A percentile compares a stretch with the other conserved stretches of the same genome.
These are phyloP conservation scores for Amylostereum areolatum DNA, from an alignment of 1,284 basidiomycete species.

Conservation along the genomic window DNA sequence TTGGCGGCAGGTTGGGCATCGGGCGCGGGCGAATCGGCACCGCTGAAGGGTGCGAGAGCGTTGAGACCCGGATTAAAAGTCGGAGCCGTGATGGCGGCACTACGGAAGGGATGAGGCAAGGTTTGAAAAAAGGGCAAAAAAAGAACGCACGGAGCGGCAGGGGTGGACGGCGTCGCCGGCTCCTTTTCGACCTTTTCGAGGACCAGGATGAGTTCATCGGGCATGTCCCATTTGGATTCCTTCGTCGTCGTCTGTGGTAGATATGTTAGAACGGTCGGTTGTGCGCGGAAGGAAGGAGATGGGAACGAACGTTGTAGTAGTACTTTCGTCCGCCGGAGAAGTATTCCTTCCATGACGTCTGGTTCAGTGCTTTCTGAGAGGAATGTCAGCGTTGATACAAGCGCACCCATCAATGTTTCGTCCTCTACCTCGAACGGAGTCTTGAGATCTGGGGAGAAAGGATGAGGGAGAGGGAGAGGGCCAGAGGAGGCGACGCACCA, in stretches of 20 bases:
- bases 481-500: constrained; percentile 37
- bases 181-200: constrained; percentile 83
- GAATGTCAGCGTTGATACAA: neutral
- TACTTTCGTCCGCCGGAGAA: constrained; percentile 86
- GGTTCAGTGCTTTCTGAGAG: constrained; percentile 68
- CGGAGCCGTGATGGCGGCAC: constrained; percentile 10
- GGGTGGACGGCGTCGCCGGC: constrained; percentile 25
- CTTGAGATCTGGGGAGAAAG: constrained; percentile 53
- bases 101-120: neutral
- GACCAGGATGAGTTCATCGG: constrained; percentile 76
- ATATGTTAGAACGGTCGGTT: neutral
- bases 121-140: neutral
- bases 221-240: constrained; percentile 96
- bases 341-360: constrained; percentile 93
- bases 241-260: constrained; percentile 66
- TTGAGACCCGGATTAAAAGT: constrained; percentile 14
- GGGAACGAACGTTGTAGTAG: constrained; percentile 79
- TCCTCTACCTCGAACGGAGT: constrained; percentile 74
- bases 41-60: constrained; percentile 11
- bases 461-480: constrained; percentile 4
- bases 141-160: constrained; percentile 23
- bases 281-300: neutral
- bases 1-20: constrained; percentile 44
- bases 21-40: constrained; percentile 7
- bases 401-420: constrained; percentile 5